Conservation (phyloP, 345 rosid species). For the Chamaenerion angustifolium region DNA sequence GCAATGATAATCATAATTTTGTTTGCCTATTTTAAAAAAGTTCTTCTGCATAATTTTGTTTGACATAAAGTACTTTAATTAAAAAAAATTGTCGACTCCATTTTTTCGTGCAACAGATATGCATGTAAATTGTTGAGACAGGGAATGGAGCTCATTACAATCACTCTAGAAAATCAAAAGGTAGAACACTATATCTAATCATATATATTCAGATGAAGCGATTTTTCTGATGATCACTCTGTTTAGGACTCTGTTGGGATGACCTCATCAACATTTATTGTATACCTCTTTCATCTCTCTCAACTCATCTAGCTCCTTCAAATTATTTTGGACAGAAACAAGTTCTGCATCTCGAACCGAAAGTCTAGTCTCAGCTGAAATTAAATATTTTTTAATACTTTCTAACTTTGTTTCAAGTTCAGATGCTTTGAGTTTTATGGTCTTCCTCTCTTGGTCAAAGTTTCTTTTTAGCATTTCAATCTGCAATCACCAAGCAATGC, state of each 20-base stretch:
- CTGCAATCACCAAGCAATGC: constrained; percentile 20
- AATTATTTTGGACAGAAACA: constrained; percentile 38
- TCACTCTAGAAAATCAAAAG: too few species aligned
- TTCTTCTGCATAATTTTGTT: too few species aligned
- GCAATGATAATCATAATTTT: too few species aligned
- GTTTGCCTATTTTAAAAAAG: too few species aligned
- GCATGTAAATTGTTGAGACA: constrained; percentile 69
- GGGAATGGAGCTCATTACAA: constrained; percentile 58
- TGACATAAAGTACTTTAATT: too few species aligned
- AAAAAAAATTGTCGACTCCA: too few species aligned
- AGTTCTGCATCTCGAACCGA: constrained; percentile 39
- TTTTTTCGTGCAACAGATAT: constrained; percentile 32
- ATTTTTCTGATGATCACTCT: too few species aligned
- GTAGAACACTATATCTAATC: too few species aligned
- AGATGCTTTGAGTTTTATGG: constrained; percentile 38
- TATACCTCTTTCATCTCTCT: constrained; percentile 94
- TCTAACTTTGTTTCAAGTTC: constrained; percentile 66
- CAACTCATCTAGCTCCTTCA: constrained; percentile 81
- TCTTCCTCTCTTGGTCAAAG: constrained; percentile 53
- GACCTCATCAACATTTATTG: too few species aligned
- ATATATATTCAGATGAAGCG: too few species aligned
- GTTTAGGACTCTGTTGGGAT: constrained; percentile 36
- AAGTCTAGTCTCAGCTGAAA: constrained; percentile 37
- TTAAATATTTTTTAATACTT: constrained; percentile 34
- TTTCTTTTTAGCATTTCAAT: constrained; percentile 35